A percentile compares a stretch with the other conserved stretches of the same genome.
These are phyloP conservation scores for Grigorovia transvaalensis DNA, from an alignment of 805 yeast genomes.

Conservation along the genomic window DNA sequence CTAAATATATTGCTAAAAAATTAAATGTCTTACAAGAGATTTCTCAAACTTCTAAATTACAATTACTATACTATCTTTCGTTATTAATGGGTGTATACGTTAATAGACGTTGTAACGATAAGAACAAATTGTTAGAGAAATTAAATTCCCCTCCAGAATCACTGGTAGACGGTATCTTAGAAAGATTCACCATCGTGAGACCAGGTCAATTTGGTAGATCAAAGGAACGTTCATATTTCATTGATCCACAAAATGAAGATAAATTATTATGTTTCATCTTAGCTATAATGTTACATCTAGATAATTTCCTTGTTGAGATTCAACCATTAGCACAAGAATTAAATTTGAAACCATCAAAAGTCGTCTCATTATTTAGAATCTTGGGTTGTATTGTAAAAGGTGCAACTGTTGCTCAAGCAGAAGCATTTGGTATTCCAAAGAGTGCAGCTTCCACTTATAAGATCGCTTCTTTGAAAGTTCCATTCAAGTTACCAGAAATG, in stretches of 20 bases:
- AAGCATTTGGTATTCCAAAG: slow-evolving; percentile 58
- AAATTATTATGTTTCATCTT: slow-evolving; percentile 72
- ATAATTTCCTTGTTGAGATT: slow-evolving; percentile 62
- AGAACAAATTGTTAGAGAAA: slow-evolving; percentile 46
- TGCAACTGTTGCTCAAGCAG: slow-evolving; percentile 65
- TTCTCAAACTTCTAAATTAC: slow-evolving; percentile 47
- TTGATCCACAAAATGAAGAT: slow-evolving; percentile 86
- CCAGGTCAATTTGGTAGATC: slow-evolving; percentile 60
- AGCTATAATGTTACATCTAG: slow-evolving; percentile 62
- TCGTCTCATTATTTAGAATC: slow-evolving; percentile 60
- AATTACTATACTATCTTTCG: slow-evolving; percentile 70
- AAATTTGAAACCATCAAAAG: slow-evolving; percentile 64
- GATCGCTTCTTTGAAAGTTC: slow-evolving; percentile 76
- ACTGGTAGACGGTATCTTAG: slow-evolving; percentile 60
- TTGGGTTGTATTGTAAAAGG: slow-evolving; percentile 73
- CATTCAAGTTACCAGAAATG: slow-evolving; percentile 81
- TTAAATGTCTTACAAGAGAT: slow-evolving; percentile 32
- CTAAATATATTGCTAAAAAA: slow-evolving; percentile 45
- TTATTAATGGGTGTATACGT: slow-evolving; percentile 70
- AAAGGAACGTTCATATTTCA: slow-evolving; percentile 63
- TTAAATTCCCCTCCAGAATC: slow-evolving; percentile 64
- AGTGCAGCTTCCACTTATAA: slow-evolving; percentile 53
- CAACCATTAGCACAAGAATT: slow-evolving; percentile 79
- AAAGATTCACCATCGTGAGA: slow-evolving; percentile 57
- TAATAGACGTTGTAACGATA: slow-evolving; percentile 55